phyloP scores from a whole-genome alignment of 139 green algal genomes.

The Asterochloris sp. region DNA sequence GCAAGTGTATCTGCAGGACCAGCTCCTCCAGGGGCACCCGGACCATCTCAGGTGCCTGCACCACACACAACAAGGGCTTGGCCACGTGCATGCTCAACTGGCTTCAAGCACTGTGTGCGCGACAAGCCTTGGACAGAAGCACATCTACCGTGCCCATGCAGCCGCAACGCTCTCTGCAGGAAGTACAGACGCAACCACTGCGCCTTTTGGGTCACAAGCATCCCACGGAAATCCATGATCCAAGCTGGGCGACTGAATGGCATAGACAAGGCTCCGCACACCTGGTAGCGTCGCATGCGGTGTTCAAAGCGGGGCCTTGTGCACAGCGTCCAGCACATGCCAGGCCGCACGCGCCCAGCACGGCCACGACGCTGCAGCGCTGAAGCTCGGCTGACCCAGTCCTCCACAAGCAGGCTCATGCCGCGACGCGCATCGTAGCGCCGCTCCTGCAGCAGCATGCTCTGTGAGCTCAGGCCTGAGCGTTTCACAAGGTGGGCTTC shows the following conservation, averaged over 20 bases:
- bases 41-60: constrained; percentile 82
- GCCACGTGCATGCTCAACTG: neutral
- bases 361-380: constrained; percentile 62
- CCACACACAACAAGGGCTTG: neutral
- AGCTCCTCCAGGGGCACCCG: constrained; percentile 91
- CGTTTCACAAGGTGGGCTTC: too few species aligned
- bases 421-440: constrained; percentile 59
- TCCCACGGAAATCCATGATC: too few species aligned
- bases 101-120: too few species aligned
- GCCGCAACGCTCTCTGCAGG: too few species aligned
- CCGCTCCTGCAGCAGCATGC: constrained; percentile 37
- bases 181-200: too few species aligned
- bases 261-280: constrained; percentile 13
- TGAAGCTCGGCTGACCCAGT: constrained; percentile 48
- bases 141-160: too few species aligned
- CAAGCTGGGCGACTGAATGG: too few species aligned
- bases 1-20: constrained; percentile 85
- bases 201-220: too few species aligned
- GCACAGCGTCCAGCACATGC: constrained; percentile 79
- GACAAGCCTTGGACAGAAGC: too few species aligned
- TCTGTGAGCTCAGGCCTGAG: too few species aligned
- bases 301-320: constrained; percentile 62
- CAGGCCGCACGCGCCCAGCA: constrained; percentile 84
- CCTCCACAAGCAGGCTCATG: constrained; percentile 81
- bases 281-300: constrained; percentile 63